Base-by-base conservation (phyloP, 306 rosid species). In the Crataegus laevigata region DNA sequence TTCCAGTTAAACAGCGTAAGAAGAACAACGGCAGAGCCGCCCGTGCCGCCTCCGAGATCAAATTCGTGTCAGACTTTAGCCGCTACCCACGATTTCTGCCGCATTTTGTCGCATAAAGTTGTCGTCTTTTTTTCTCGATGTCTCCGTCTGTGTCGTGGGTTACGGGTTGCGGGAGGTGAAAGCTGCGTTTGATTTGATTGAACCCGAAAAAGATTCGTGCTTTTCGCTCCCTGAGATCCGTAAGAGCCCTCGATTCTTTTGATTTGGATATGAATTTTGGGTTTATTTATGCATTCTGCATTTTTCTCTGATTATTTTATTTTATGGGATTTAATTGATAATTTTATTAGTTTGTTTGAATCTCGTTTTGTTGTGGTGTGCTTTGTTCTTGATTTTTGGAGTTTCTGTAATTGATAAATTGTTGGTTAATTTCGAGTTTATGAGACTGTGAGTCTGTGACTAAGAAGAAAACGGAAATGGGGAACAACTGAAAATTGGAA, bases 191-290 rank as follows among this genome's bases (percentile, higher is more conserved):
- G 47, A 65, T 84, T 82, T 78, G 74, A 25, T 72, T 45, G 47
- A 71, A 11, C 52, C 74, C 74, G 65, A 30, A 11, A 64, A 59
- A 54, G 74, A 69, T 77, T 52, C 14, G 69, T 52, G 82, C 28
- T 58, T 32, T 42, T 28, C 57, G 45, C 55, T 9, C 72, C 47
- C 75, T 71, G 65, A 43, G 81, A 72, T 82, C 75, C 51, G 88
- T 86, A 80, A 77, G 76, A 29, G 47, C 76, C 60, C 72, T 71
- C n/a, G 70, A 26, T 57, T 55, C 30, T 21, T 52, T 29, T 74
- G 54, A 5, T 74, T 77, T 55, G 18, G 71, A 45, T 55, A n/a
- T 26, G 11, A 73, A 43, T 52, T 47, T 18, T 50, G 54, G 6
- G 3, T 77, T 67, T 43, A 40, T 19, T 55, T 67, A 26, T 25